A percentile compares a stretch with the other conserved stretches of the same genome.
Evolutionary conservation across 768 basidiomycete genomes (phyloP).

Genomic region (Psilocybe cubensis): DNA sequence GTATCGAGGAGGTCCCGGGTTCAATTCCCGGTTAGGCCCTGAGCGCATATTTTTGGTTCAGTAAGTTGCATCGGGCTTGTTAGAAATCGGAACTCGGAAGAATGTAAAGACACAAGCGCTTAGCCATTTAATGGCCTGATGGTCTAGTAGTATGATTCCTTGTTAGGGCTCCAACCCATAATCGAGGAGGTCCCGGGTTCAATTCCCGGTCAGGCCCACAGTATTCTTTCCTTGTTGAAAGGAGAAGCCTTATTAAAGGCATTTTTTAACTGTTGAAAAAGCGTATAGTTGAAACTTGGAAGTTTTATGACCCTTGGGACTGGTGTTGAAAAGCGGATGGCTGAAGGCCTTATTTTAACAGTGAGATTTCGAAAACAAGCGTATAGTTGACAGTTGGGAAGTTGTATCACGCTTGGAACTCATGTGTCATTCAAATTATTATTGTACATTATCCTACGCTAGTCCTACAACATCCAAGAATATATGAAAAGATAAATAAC

Average conservation of each 20-base stretch:
- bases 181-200: conserved; percentile 87
- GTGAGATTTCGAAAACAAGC: too few species aligned
- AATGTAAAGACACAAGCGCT: neutral
- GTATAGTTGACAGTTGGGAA: too few species aligned
- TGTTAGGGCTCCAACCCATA: conserved; percentile 33
- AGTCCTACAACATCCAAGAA: neutral
- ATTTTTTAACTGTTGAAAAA: too few species aligned
- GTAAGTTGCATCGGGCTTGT: neutral
- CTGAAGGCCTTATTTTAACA: too few species aligned
- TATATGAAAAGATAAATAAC: conserved; percentile 3
- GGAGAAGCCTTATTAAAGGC: too few species aligned
- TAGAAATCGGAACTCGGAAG: neutral
- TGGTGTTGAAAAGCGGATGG: too few species aligned
- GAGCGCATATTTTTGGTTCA: neutral
- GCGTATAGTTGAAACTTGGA: too few species aligned
- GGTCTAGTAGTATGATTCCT: conserved; percentile 49
- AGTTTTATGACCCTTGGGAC: too few species aligned
- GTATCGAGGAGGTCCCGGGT: conserved; percentile 82
- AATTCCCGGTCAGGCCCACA: conserved; percentile 77
- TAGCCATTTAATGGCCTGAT: conserved; percentile 31
- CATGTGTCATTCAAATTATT: too few species aligned
- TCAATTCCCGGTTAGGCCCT: conserved; percentile 83
- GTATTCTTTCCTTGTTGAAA: neutral
- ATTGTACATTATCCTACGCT: too few species aligned
- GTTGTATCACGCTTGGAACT: too few species aligned